These are phyloP conservation scores for Cytospora chrysosperma DNA, from an alignment of 2,329 filamentous ascomycete species.

Conservation along the genomic window DNA sequence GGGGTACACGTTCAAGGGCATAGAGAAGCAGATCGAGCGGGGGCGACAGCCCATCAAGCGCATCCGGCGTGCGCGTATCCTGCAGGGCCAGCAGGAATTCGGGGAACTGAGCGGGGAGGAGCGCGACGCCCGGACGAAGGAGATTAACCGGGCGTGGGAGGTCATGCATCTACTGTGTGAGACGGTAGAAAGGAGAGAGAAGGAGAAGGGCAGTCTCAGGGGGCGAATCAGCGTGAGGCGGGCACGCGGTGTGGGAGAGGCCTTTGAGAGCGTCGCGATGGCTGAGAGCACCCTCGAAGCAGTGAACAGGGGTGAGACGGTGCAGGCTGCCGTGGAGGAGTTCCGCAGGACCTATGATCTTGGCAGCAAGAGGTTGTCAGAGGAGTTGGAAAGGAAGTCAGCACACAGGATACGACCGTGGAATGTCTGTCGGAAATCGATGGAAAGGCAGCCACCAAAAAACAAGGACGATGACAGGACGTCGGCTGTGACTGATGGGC, in stretches of 20 bases:
- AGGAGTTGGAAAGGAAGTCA: slow-evolving; percentile 1
- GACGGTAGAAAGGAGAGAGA: slow-evolving; percentile 38
- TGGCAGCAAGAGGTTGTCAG: slow-evolving; percentile 20
- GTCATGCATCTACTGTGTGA: slow-evolving; percentile 42
- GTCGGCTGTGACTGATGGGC: slow-evolving; percentile 1
- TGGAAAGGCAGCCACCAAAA: neutral
- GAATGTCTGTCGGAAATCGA: neutral
- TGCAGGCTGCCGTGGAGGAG: slow-evolving; percentile 36
- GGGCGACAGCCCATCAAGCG: slow-evolving; percentile 51
- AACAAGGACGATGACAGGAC: neutral
- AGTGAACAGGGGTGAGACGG: slow-evolving; percentile 43
- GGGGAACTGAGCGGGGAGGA: slow-evolving; percentile 35
- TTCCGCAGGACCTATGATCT: slow-evolving; percentile 26
- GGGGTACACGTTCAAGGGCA: slow-evolving; percentile 63
- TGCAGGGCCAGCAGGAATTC: slow-evolving; percentile 54
- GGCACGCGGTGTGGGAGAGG: slow-evolving; percentile 41
- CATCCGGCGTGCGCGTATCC: slow-evolving; percentile 57
- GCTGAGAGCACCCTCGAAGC: slow-evolving; percentile 47
- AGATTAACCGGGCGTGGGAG: slow-evolving; percentile 42
- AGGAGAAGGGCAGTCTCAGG: slow-evolving; percentile 36
- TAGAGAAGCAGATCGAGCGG: slow-evolving; percentile 59
- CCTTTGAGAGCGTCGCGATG: slow-evolving; percentile 50
- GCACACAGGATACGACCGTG: neutral
- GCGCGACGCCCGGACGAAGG: slow-evolving; percentile 31
- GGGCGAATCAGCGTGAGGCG: slow-evolving; percentile 35